Evolutionary conservation across 306 rosid genomes (phyloP).

Genomic region (Lotus japonicus): DNA sequence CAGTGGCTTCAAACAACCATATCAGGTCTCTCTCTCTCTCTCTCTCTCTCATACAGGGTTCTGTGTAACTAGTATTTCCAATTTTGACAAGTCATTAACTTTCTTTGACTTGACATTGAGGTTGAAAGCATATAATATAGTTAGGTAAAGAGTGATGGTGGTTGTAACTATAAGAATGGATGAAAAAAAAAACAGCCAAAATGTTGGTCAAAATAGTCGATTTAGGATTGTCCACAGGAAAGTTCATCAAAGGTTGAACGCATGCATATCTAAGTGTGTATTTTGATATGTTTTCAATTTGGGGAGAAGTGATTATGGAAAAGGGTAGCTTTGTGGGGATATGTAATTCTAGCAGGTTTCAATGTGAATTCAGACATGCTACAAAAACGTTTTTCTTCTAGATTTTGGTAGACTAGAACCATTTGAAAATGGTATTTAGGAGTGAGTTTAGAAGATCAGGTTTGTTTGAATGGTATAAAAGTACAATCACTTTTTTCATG

Average conservation of each 20-base stretch:
- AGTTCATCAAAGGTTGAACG: not conserved
- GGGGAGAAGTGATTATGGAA: too few relatives aligned
- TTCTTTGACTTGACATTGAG: conserved; percentile 7
- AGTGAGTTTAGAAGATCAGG: not conserved
- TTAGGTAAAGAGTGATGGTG: not conserved
- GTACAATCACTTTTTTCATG: not conserved
- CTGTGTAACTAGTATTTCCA: not conserved
- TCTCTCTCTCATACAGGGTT: not conserved
- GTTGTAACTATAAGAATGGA: not conserved
- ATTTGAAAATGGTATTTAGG: not conserved
- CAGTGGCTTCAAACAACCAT: conserved; percentile 45
- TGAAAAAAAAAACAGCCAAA: conserved; percentile 17
- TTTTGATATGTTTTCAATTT: too few relatives aligned
- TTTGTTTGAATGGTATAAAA: not conserved
- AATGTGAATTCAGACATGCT: too few relatives aligned
- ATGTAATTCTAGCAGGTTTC: too few relatives aligned
- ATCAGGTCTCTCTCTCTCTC: conserved; percentile 29
- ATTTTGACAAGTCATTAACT: not conserved
- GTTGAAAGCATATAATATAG: not conserved
- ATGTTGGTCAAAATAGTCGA: conserved; percentile 8
- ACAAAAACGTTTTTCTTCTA: not conserved
- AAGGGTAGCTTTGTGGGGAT: too few relatives aligned
- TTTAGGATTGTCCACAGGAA: not conserved
- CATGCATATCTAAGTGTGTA: not conserved
- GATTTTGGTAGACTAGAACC: not conserved